Evolutionary conservation across 371 early-diverging fungal genomes (phyloP).

Genomic region (Neoconidiobolus thromboides): DNA sequence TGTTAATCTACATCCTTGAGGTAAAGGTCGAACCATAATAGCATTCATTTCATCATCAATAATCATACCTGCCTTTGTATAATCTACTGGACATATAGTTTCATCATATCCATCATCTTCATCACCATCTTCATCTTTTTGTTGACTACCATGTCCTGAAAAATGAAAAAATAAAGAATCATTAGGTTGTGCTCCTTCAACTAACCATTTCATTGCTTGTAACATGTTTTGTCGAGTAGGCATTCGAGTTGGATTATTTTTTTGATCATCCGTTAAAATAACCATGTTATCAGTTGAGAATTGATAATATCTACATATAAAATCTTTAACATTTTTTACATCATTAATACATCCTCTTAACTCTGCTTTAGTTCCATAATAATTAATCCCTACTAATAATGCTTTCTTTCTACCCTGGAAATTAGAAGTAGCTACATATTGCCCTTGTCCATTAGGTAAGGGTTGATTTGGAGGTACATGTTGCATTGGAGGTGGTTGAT

Average conservation of each 20-base stretch:
- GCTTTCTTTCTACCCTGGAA: slow-evolving; percentile 64
- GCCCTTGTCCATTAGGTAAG: background rate
- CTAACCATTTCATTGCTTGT: slow-evolving; percentile 73
- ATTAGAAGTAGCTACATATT: slow-evolving; percentile 21
- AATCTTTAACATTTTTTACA: slow-evolving; percentile 59
- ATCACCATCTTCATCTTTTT: slow-evolving; percentile 47
- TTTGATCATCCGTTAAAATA: slow-evolving; percentile 70
- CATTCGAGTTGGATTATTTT: slow-evolving; percentile 24
- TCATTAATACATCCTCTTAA: slow-evolving; percentile 82
- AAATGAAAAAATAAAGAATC: slow-evolving; percentile 81
- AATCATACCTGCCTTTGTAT: slow-evolving; percentile 50
- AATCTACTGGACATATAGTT: slow-evolving; percentile 75
- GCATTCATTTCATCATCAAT: slow-evolving; percentile 72
- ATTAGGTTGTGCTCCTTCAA: slow-evolving; percentile 56
- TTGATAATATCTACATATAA: slow-evolving; percentile 35
- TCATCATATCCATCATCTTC: slow-evolving; percentile 73
- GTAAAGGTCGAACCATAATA: slow-evolving; percentile 59
- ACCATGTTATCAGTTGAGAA: slow-evolving; percentile 56
- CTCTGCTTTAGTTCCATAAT: slow-evolving; percentile 40
- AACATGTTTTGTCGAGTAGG: slow-evolving; percentile 72
- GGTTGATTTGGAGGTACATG: slow-evolving; percentile 3
- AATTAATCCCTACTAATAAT: slow-evolving; percentile 84
- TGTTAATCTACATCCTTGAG: slow-evolving; percentile 68
- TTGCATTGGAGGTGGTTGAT: background rate
- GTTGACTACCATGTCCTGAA: slow-evolving; percentile 74